Conservation (phyloP, 768 basidiomycete species). For the Boletus sp. region DNA sequence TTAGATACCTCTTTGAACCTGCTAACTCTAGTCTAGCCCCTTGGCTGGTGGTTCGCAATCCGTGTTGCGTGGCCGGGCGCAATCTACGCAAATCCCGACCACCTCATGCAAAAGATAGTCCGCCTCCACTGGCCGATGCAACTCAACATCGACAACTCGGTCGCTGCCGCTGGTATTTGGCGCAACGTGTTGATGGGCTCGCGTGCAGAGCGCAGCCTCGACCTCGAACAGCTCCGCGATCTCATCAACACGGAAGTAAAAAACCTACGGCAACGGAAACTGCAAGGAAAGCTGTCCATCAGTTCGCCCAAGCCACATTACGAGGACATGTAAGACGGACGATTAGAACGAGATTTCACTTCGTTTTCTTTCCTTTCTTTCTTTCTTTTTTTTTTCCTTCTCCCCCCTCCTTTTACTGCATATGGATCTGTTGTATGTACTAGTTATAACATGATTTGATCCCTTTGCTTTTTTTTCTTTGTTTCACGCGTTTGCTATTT, state of each 20-base stretch:
- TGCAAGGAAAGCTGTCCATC: conserved; percentile 74
- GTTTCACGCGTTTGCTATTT: background rate
- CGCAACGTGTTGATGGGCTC: conserved; percentile 90
- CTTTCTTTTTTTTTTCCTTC: background rate
- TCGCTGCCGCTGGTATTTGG: conserved; percentile 88
- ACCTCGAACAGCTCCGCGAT: conserved; percentile 80
- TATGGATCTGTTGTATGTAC: conserved; percentile 24
- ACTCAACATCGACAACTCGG: conserved; percentile 81
- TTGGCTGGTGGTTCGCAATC: conserved; percentile 94
- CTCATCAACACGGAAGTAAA: conserved; percentile 88
- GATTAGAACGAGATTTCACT: background rate
- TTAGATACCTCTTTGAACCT: background rate
- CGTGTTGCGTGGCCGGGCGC: conserved; percentile 86
- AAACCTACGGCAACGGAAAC: conserved; percentile 79
- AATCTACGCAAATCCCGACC: conserved; percentile 81
- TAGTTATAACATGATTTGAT: conserved; percentile 1
- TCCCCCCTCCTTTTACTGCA: background rate
- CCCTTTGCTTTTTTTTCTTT: background rate
- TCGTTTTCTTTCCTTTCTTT: background rate
- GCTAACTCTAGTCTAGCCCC: conserved; percentile 48
- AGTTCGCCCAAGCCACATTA: conserved; percentile 56
- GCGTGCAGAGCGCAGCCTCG: conserved; percentile 79
- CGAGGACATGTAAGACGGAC: conserved; percentile 46
- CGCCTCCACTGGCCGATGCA: conserved; percentile 85
- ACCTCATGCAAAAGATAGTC: conserved; percentile 89